Evolutionary conservation across 352 stramenopile genomes (phyloP), one percentile per base, ranked within the genome.

Genomic region (Phytophthora lateralis): DNA sequence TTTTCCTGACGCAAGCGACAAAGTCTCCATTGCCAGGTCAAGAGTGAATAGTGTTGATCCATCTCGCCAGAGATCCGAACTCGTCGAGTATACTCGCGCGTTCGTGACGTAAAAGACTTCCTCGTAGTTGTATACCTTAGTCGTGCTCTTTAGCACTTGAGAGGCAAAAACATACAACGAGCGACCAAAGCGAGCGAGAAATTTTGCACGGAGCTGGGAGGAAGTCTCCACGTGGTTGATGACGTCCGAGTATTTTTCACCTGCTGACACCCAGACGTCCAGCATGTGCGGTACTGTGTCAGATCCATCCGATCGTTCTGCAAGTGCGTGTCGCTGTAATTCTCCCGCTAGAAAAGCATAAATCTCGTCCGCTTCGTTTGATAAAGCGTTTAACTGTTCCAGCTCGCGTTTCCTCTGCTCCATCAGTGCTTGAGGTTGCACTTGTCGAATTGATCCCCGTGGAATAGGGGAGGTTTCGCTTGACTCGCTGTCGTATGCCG

Each of bases 221-320:
- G 49, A 45, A 15, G 44, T 8, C 2, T 83, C 72, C 7, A 86
- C 54, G 10, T 78, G 59, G 2, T 50, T 69, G 26, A 91, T 70
- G 7, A 80, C 78, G 14, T 88, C 67, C 1, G 82, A 71, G 34
- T 91, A 90, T n/a, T 85, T 88, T 64, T 90, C 77, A 3, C 79
- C 75, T 8, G 84, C 81, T 4, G 80, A 68, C 17, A 85, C 72
- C 81, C 78, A 88, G 4, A 88, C 77, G 27, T 91, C 80, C 15
- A 90, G 63, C 63, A 91, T 83, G 45, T 88, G 76, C 11, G 75
- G 70, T 9, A 91, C 67, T 0, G 66, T 73, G 7, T 76, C 65
- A 2, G 64, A 45, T 6, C 49, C 38, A 54, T 87, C 63, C 0
- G 75, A 51, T 20, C 67, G 60, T 14, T 80, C 70, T 15, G 73